Base-by-base conservation (phyloP, 768 basidiomycete genomes). In the Russula griseocarnosa region DNA sequence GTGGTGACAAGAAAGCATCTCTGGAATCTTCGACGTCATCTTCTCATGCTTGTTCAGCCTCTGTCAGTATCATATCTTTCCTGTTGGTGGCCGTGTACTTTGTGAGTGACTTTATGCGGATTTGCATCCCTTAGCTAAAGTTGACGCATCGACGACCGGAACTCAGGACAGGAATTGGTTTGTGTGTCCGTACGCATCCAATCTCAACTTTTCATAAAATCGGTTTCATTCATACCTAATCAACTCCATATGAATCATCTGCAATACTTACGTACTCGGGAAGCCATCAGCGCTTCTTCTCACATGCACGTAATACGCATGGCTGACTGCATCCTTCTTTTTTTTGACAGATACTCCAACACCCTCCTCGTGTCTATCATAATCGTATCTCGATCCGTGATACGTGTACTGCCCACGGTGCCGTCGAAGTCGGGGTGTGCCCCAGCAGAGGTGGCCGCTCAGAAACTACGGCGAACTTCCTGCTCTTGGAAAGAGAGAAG, bases 311-410 rank as follows among this genome's bases (percentile, higher is more conserved):
- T n/a, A 1, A 3, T 9, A 5, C 42, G 20, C 24, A 36, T 46
- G 50, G 6, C 40, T 54, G 38, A 44, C 52, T 38, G 28, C 2
- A 14, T 14, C 13, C 22, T 24, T 1, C 22, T 6, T 26, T 46
- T 46, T 46, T 10, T 18, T 40, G 46, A 50, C 36, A 64, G 63
- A 13, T 69, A 67, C 56, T 67, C 71, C 18, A 73, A 73, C 62
- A 73, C 72, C 0, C 65, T 73, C 22, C 70, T 73, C 32, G 69
- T 71, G 44, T 52, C 69, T 3, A 65, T 73, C 63, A 72, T 51
- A 66, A 66, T 28, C 64, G 64, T 20, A 40, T 65, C 30, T 50
- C 64, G 20, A 40, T 65, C n/a, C 64, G 64, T 3, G 55, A 57
- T 5, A 5, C 46, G 18, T 24, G 9, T 9, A 36, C n/a, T 11